Evolutionary conservation across 129 eudicot genomes (phyloP).

Genomic region (Ambrosia trifida): DNA sequence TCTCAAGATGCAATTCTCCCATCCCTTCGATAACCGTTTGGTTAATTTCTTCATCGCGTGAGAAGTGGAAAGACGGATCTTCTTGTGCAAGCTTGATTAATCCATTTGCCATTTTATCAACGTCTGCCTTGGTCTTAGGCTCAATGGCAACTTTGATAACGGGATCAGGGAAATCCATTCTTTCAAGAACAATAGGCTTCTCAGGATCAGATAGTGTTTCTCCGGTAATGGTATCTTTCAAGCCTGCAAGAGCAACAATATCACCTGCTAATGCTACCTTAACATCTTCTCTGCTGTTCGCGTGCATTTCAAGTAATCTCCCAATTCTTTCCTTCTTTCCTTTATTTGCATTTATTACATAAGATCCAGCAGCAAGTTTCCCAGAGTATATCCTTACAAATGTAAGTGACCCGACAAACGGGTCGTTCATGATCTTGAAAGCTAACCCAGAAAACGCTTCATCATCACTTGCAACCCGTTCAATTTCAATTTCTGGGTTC

Average conservation of each 20-base stretch:
- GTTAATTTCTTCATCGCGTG: conserved; percentile 87
- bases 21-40: conserved; percentile 98
- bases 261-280: conserved; percentile 88
- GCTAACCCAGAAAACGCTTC: conserved; percentile 94
- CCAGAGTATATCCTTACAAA: conserved; percentile 90
- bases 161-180: conserved; percentile 99
- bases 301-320: conserved; percentile 94
- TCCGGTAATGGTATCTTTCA: conserved; percentile 93
- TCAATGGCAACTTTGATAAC: conserved; percentile 98
- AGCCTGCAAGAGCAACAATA: conserved; percentile 96
- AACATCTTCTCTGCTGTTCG: conserved; percentile 86
- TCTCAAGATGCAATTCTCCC: conserved; percentile 98
- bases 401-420: conserved; percentile 95
- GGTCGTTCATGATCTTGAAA: conserved; percentile 92
- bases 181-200: conserved; percentile 76
- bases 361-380: conserved; percentile 82
- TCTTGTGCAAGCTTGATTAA: conserved; percentile 95
- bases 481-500: conserved; percentile 63
- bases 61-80: conserved; percentile 98
- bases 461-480: conserved; percentile 59
- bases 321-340: conserved; percentile 97
- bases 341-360: conserved; percentile 85
- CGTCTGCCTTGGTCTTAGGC: conserved; percentile 95
- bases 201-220: conserved; percentile 86
- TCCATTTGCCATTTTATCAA: conserved; percentile 88